Conservation (phyloP, 805 yeast genomes). For the Lipomyces mesembrius region DNA sequence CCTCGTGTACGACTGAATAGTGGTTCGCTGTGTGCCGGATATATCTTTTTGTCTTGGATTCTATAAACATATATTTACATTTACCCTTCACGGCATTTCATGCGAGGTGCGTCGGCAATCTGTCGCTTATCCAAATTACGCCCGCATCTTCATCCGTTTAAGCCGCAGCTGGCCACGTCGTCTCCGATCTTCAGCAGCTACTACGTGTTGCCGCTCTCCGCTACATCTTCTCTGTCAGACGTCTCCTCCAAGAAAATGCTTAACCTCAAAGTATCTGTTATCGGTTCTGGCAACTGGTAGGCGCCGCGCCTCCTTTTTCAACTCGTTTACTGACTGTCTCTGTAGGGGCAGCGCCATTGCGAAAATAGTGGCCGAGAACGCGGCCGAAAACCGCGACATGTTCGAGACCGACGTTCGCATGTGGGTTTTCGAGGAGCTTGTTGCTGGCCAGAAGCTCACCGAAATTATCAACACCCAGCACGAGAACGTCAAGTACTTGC, state of each 20-base stretch:
- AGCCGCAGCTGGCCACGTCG: background rate
- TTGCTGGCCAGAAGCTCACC: slow-evolving; percentile 72
- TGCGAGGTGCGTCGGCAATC: background rate
- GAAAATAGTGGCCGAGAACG: slow-evolving; percentile 89
- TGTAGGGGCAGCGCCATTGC: slow-evolving; percentile 90
- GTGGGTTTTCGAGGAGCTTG: slow-evolving; percentile 94
- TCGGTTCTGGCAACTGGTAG: slow-evolving; percentile 95
- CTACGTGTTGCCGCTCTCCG: background rate
- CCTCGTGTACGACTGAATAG: background rate
- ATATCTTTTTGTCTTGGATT: too few relatives aligned
- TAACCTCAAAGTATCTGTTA: slow-evolving; percentile 59
- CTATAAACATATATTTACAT: background rate
- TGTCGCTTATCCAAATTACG: background rate
- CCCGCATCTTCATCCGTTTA: background rate
- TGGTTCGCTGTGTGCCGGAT: background rate
- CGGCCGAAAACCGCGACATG: slow-evolving; percentile 68
- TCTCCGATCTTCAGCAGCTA: background rate
- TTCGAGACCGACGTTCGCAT: slow-evolving; percentile 78
- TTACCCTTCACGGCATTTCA: background rate
- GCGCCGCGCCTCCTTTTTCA: slow-evolving; percentile 25
- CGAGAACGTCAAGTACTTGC: slow-evolving; percentile 93
- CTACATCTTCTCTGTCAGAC: background rate
- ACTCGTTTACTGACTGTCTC: background rate
- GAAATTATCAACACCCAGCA: slow-evolving; percentile 88
- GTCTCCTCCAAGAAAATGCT: background rate